Percentiles rank a stretch among this genome's conserved stretches.
phyloP scores from a whole-genome alignment of 2,329 filamentous ascomycete species.

The Apiospora kogelbergensis region DNA sequence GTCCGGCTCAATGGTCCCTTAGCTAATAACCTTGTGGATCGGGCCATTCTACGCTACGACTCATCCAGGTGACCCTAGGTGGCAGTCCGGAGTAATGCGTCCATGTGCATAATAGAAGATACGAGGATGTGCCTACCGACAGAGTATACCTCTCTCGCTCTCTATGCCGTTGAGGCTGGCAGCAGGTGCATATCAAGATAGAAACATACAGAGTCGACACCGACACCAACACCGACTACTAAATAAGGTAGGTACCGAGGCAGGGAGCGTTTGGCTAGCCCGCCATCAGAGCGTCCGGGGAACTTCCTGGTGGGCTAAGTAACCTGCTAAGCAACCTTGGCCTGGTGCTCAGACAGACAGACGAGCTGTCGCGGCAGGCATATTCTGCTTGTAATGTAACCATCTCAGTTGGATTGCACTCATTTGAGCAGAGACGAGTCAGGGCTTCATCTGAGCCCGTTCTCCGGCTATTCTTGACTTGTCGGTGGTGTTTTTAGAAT shows the following conservation, averaged over 20 bases:
- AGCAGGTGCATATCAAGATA: neutral
- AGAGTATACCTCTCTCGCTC: no score
- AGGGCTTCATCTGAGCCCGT: neutral
- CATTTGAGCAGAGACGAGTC: neutral
- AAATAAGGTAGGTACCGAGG: neutral
- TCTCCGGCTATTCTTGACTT: neutral
- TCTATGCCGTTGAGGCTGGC: neutral
- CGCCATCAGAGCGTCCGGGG: conserved; percentile 2
- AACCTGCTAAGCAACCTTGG: no score
- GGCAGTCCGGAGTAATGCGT: neutral
- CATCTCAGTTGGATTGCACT: neutral
- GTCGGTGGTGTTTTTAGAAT: neutral
- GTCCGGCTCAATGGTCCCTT: conserved; percentile 1
- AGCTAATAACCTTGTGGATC: neutral
- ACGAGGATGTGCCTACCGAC: neutral
- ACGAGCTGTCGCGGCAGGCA: neutral
- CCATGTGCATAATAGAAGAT: neutral
- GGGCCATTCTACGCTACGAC: neutral
- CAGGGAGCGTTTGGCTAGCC: neutral
- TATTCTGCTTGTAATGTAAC: neutral
- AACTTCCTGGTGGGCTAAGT: neutral
- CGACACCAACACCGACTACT: neutral
- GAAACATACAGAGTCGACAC: neutral
- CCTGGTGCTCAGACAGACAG: neutral
- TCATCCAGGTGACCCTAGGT: neutral